These are phyloP conservation scores for Houttuynia cordata DNA, from an alignment of 164 flowering plant genomes.

Conservation along the genomic window DNA sequence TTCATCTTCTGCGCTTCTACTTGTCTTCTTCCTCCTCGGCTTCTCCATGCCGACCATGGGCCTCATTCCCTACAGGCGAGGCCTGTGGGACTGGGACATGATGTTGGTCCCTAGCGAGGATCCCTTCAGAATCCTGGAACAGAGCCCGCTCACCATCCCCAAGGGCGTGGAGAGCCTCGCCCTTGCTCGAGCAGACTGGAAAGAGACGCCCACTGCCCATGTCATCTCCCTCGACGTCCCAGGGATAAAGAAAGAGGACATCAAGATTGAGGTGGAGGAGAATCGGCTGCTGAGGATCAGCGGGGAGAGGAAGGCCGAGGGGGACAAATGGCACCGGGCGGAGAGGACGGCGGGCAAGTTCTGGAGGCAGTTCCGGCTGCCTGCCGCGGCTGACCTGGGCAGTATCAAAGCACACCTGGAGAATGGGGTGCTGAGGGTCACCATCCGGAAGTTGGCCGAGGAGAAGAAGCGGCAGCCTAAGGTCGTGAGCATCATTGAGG, in stretches of 20 bases:
- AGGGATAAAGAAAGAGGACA: constrained; percentile 36
- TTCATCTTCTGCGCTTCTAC: background rate
- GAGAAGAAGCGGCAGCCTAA: constrained; percentile 23
- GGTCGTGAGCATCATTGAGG: constrained; percentile 20
- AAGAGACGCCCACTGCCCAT: constrained; percentile 28
- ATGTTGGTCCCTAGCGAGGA: constrained; percentile 27
- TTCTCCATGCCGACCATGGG: constrained; percentile 8
- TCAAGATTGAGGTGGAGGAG: constrained; percentile 45
- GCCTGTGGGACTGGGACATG: constrained; percentile 21
- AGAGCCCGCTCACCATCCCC: constrained; percentile 23
- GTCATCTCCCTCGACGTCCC: constrained; percentile 28
- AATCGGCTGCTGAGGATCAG: constrained; percentile 37
- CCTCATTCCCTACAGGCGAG: constrained; percentile 19
- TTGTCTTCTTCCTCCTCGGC: background rate
- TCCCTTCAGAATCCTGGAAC: constrained; percentile 36
- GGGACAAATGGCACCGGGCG: constrained; percentile 39
- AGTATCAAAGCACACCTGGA: constrained; percentile 28
- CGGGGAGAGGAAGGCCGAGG: constrained; percentile 30
- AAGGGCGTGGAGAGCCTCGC: constrained; percentile 18
- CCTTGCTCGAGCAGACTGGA: constrained; percentile 40
- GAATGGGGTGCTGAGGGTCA: constrained; percentile 37
- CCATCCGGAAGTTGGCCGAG: constrained; percentile 24
- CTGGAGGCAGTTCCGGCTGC: constrained; percentile 43
- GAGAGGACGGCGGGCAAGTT: constrained; percentile 32
- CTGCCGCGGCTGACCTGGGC: constrained; percentile 30